Conservation (phyloP, 768 basidiomycete species). For the Phylloporus sp. region DNA sequence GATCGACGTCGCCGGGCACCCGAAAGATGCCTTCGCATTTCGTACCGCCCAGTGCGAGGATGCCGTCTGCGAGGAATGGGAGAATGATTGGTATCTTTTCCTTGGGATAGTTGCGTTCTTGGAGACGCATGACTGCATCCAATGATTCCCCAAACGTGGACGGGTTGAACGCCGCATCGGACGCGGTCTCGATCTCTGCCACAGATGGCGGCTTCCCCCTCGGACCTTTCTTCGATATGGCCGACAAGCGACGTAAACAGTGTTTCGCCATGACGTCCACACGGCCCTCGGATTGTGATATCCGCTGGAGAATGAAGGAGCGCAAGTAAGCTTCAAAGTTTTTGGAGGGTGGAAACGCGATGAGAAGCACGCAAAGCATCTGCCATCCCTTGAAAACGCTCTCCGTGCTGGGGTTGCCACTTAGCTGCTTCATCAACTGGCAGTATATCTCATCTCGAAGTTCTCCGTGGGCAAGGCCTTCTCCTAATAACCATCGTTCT, state of each 20-base stretch:
- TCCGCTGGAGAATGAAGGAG: slow-evolving; percentile 71
- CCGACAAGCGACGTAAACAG: slow-evolving; percentile 70
- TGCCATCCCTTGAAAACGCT: slow-evolving; percentile 92
- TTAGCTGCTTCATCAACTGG: slow-evolving; percentile 89
- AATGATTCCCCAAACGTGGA: slow-evolving; percentile 92
- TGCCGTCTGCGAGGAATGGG: slow-evolving; percentile 89
- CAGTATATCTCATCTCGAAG: slow-evolving; percentile 92
- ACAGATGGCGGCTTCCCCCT: slow-evolving; percentile 77
- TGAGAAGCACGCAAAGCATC: slow-evolving; percentile 81
- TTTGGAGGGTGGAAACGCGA: slow-evolving; percentile 90
- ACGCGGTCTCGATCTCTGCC: slow-evolving; percentile 88
- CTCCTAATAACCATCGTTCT: slow-evolving; percentile 78
- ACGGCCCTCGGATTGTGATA: slow-evolving; percentile 62
- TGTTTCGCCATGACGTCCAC: slow-evolving; percentile 90
- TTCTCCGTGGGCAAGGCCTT: slow-evolving; percentile 76
- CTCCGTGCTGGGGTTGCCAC: slow-evolving; percentile 76
- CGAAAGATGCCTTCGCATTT: slow-evolving; percentile 90
- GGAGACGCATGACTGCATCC: slow-evolving; percentile 75
- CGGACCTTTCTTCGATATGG: slow-evolving; percentile 79
- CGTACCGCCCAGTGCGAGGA: slow-evolving; percentile 81
- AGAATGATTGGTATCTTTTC: slow-evolving; percentile 89
- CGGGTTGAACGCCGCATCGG: slow-evolving; percentile 93
- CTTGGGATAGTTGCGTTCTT: slow-evolving; percentile 80
- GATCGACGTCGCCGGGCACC: slow-evolving; percentile 85
- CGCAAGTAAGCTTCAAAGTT: slow-evolving; percentile 84